Evolutionary conservation across 1,284 basidiomycete genomes (phyloP), one percentile per base, ranked within the genome.

Genomic region (Golubevia pallescens): DNA sequence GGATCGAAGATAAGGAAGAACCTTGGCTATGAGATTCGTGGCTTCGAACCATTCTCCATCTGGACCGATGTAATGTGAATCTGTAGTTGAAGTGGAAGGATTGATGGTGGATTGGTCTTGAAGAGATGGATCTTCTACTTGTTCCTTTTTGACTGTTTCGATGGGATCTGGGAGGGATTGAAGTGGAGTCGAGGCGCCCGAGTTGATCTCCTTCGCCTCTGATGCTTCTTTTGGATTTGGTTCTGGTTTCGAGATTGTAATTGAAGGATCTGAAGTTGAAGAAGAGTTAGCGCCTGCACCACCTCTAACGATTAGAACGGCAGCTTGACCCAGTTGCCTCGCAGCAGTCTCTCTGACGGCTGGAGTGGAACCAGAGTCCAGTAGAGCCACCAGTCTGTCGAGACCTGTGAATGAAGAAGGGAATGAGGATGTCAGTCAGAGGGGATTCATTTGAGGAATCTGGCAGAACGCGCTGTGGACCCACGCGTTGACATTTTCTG

Each of bases 301-400:
- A 38, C 34, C 34, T 38, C 34, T 38, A 10, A 38, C 34, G 34
- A 38, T 38, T 38, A 38, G 34, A 38, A 10, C 34, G 1, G 94
- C 94, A 65, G 96, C 89, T 78, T 95, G 93, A 1, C 93, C 95
- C 55, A 97, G 89, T 86, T 97, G 95, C 81, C 93, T 93, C 7
- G 94, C 94, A 2, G 95, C 94, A 16, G 94, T 95, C 70, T 91
- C 90, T 80, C 93, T 90, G 67, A 96, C 92, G 58, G 93, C 92
- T 59, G 90, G 87, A 2, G 93, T 93, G 32, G 94, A 94, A 58
- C 94, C 95, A 56, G 93, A 93, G 86, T 95, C 94, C 80, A 96
- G 90, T 59, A 96, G 88, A 83, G 93, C 90, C 78, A 96, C 91
- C 87, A 96, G 91, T 86, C 94, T 90, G 89, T 96, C 94, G 88